These are phyloP conservation scores for Pneumocystis murina DNA, from an alignment of 1,139 yeast genomes.

Conservation along the genomic window DNA sequence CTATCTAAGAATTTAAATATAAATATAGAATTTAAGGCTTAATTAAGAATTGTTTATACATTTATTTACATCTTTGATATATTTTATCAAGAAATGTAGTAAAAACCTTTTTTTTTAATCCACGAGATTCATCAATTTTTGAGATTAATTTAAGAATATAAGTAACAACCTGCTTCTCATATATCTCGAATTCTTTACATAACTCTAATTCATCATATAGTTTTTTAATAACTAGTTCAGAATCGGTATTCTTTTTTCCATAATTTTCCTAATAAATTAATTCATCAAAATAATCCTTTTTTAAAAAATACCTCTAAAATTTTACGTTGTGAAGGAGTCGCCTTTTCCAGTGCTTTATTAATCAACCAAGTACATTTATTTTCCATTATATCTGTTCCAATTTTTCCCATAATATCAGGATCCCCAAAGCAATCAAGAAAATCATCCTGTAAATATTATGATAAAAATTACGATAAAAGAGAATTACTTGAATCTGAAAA, in stretches of 20 bases:
- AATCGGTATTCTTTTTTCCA: conserved; percentile 61
- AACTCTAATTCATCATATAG: conserved; percentile 63
- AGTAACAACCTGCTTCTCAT: conserved; percentile 64
- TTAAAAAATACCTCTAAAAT: conserved; percentile 40
- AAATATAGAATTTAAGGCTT: too few relatives aligned
- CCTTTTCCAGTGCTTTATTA: conserved; percentile 77
- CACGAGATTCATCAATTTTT: conserved; percentile 71
- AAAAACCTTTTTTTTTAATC: conserved; percentile 76
- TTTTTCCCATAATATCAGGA: conserved; percentile 94
- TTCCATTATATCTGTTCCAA: conserved; percentile 96
- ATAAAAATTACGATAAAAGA: background rate
- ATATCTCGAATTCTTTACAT: conserved; percentile 54
- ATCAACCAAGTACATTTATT: conserved; percentile 98
- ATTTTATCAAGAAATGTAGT: conserved; percentile 75
- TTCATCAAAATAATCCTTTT: background rate
- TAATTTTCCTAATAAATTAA: conserved; percentile 37
- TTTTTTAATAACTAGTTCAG: conserved; percentile 58
- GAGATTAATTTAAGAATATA: conserved; percentile 52
- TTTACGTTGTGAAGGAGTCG: conserved; percentile 65
- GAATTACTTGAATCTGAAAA: conserved; percentile 71
- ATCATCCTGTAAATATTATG: conserved; percentile 40
- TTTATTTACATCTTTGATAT: conserved; percentile 78
- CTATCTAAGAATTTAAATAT: too few relatives aligned
- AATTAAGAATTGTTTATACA: too few relatives aligned
- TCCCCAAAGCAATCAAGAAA: conserved; percentile 94